Conservation (phyloP, 148 eudicot species). For the Diospyros lotus region DNA sequence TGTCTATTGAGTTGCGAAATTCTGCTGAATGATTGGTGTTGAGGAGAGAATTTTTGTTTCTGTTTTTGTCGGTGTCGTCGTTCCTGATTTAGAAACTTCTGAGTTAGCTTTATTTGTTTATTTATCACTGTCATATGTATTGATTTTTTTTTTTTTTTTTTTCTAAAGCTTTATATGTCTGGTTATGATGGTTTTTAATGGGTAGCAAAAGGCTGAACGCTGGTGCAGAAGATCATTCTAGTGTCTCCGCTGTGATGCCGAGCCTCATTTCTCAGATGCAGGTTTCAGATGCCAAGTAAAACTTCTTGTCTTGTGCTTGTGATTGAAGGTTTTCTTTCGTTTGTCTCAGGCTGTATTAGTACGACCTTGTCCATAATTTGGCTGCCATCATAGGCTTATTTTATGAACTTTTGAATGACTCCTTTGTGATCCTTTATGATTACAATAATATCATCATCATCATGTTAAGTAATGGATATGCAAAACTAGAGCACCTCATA, state of each 20-base stretch:
- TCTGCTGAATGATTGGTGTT: not conserved
- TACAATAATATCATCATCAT: not conserved
- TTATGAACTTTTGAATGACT: not conserved
- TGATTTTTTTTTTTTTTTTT: not conserved
- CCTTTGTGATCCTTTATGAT: no score
- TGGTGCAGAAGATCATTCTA: constrained; percentile 28
- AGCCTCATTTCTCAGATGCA: constrained; percentile 34
- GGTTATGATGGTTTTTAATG: constrained; percentile 23
- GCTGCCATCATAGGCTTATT: not conserved
- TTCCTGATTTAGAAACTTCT: not conserved
- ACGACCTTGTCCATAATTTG: not conserved
- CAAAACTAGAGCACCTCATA: not conserved
- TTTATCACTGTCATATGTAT: not conserved
- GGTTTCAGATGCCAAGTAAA: constrained; percentile 37
- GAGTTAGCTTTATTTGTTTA: not conserved
- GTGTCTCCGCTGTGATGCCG: constrained; percentile 38
- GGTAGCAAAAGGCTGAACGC: constrained; percentile 26
- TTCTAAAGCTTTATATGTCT: not conserved
- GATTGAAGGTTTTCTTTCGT: not conserved
- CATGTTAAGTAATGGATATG: not conserved
- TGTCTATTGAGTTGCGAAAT: not conserved
- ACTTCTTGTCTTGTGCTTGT: not conserved
- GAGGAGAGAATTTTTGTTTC: not conserved
- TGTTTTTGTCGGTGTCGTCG: not conserved
- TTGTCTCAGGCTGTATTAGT: not conserved